phyloP scores from a whole-genome alignment of 768 basidiomycete genomes.

The Russula olivacea region DNA sequence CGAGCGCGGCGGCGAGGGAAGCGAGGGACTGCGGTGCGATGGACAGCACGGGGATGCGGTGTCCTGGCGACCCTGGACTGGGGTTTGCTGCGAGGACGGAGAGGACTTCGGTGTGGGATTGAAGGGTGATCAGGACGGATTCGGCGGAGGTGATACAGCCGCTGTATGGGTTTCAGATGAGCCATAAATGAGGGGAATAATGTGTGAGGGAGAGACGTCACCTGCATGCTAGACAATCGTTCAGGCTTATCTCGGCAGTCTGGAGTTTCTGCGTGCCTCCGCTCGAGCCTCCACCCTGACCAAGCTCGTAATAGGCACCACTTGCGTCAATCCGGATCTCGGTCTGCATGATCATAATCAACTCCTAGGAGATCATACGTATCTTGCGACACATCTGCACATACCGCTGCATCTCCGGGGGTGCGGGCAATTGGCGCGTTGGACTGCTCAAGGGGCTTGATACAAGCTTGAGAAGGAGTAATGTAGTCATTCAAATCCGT shows the following conservation, averaged over 20 bases:
- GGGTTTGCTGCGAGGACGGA: slow-evolving; percentile 63
- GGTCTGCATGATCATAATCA: slow-evolving; percentile 54
- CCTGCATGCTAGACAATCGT: slow-evolving; percentile 99
- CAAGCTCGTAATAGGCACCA: slow-evolving; percentile 85
- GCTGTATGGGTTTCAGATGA: slow-evolving; percentile 36
- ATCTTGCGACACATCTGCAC: slow-evolving; percentile 13
- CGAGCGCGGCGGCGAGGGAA: slow-evolving; percentile 62
- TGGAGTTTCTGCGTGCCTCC: slow-evolving; percentile 58
- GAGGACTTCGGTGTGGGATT: slow-evolving; percentile 91
- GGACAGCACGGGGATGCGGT: slow-evolving; percentile 68
- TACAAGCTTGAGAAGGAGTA: slow-evolving; percentile 92
- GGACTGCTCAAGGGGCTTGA: slow-evolving; percentile 78
- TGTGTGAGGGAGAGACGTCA: slow-evolving; percentile 27
- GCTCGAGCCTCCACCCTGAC: slow-evolving; percentile 23
- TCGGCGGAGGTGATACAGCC: slow-evolving; percentile 99
- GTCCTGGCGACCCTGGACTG: slow-evolving; percentile 32
- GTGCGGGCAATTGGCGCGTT: slow-evolving; percentile 37
- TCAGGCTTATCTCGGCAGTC: slow-evolving; percentile 92
- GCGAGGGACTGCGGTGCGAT: slow-evolving; percentile 86
- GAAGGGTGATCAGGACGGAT: slow-evolving; percentile 91
- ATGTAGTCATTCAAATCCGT: slow-evolving; percentile 97
- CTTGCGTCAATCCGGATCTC: slow-evolving; percentile 84
- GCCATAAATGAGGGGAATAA: neutral
- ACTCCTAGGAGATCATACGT: neutral
- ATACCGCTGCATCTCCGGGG: slow-evolving; percentile 41